Evolutionary conservation across 2,329 filamentous ascomycete species (phyloP), one percentile per base, ranked within the genome.

Genomic region (Penicillium sp.): DNA sequence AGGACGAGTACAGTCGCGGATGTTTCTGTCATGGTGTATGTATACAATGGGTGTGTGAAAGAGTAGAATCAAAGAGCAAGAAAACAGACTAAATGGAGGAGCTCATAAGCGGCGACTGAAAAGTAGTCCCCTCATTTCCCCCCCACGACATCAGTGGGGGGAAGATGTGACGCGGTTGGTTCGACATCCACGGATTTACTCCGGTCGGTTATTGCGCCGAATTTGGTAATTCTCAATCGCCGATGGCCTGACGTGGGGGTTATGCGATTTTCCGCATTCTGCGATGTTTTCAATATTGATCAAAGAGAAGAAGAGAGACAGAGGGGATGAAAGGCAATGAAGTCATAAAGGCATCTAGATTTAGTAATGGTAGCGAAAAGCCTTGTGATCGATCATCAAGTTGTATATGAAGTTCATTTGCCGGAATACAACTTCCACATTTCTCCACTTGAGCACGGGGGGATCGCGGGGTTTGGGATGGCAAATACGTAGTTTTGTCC

Each of bases 1-100:
- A 87, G 78, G 54, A 87, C 83, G n/a, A 80, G 72, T 5, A 78
- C 77, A 57, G 73, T 69, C 44, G 69, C 68, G 39, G 62, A 63
- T 58, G 63, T 59, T 47, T 62, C 57, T 57, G 69, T 50, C 66
- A 69, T 70, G 56, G 26, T 67, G 58, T 48, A 33, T 21, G 24
- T 45, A 27, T 41, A 24, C n/a, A 49, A 37, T 45, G 49, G 33
- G 49, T 8, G 5, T 26, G 19, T 22, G 19, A 22, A n/a, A 35
- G 50, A 53, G 21, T 9, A 19, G 45, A 48, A 29, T 48, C 22
- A 21, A 35, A 24, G 14, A 31, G 35, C 24, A 46, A 29, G 26
- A 27, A 53, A 47, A 35, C 31, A 24, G 46, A 13, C 16, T 26
- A 52, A 46, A 27, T 41, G 35, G 45, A 53, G 35, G 21, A 47